These are phyloP conservation scores for Hypoxylon lenormandii DNA, from an alignment of 495 filamentous ascomycete genomes.

Conservation along the genomic window DNA sequence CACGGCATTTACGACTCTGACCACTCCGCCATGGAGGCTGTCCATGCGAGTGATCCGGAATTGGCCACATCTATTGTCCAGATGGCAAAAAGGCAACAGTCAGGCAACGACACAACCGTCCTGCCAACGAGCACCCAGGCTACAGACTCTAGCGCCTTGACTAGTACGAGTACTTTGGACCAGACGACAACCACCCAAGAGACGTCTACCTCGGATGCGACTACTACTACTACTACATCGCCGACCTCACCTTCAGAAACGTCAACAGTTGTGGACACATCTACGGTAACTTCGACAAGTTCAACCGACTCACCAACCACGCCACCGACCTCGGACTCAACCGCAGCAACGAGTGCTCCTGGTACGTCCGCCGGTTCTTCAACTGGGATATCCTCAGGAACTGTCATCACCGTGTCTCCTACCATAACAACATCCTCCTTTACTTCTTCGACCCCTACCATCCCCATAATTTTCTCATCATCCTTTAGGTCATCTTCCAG, in stretches of 20 bases:
- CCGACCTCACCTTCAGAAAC: conserved; percentile 27
- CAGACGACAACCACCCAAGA: conserved; percentile 31
- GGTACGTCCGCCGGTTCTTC: conserved; percentile 34
- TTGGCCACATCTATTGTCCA: conserved; percentile 53
- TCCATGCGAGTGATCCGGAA: conserved; percentile 48
- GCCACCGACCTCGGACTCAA: conserved; percentile 32
- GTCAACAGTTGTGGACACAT: conserved; percentile 21
- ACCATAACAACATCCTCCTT: conserved; percentile 15
- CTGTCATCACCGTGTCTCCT: conserved; percentile 10
- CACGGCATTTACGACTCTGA: conserved; percentile 56
- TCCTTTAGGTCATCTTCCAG: conserved; percentile 32
- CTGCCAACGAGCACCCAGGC: conserved; percentile 13
- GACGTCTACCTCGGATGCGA: conserved; percentile 32
- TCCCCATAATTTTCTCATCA: conserved; percentile 18
- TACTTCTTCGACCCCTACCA: conserved; percentile 13
- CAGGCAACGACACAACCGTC: conserved; percentile 43
- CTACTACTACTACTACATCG: conserved; percentile 32
- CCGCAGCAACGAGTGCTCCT: conserved; percentile 31
- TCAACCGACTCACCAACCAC: conserved; percentile 24
- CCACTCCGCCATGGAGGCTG: conserved; percentile 49
- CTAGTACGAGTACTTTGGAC: conserved; percentile 15
- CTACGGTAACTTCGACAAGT: conserved; percentile 23
- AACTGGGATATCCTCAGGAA: conserved; percentile 8
- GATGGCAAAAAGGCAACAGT: conserved; percentile 55
- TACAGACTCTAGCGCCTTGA: conserved; percentile 23